Evolutionary conservation across 257 asterid species (phyloP), one percentile per base, ranked within the genome.

Genomic region (Solanum phureja): DNA sequence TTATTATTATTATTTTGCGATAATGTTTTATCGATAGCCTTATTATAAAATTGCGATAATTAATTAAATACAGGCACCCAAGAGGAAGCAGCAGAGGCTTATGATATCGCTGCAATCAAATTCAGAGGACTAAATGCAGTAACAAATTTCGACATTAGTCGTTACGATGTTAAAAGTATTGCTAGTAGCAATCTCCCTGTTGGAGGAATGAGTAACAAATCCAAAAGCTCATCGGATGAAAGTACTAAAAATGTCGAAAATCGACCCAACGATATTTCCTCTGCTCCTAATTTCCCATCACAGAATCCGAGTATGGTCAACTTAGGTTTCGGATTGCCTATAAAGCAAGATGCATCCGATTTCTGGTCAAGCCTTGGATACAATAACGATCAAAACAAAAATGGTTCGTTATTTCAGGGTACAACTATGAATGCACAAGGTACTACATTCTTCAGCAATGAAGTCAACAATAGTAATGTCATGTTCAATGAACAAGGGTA

Each of bases 41-140:
- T 44, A 6, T 42, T 33, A 27, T 12, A 9, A 18, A 87, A 77
- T 11, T 3, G 2, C 35, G 72, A 64, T 86, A 31, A 86, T 86
- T 73, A 73, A 73, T 56, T 46, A n/a, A 23, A 21, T 56, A 35
- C 7, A 93, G 98, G 95, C 87, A 95, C 98, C 2, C 98, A 94
- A 75, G 98, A 95, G 86, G 98, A 95, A 92, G 98, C 98, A 2
- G 98, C 98, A 0, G 98, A 95, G 89, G 98, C 98, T 0, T 95
- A 95, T 40, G 98, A 95, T 87, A 95, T 95, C 9, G 98, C 98
- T 0, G 98, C 98, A 1, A 95, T 95, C 37, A 95, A 95, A 87
- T 94, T 95, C 89, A 93, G 98, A 44, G 98, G 98, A 2, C 90
- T 94, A 5, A 95, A 94, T 40, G 98, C 98, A 0, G 98, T 95